Evolutionary conservation across 495 filamentous ascomycete species (phyloP).

Genomic region (Xylaria castorea): DNA sequence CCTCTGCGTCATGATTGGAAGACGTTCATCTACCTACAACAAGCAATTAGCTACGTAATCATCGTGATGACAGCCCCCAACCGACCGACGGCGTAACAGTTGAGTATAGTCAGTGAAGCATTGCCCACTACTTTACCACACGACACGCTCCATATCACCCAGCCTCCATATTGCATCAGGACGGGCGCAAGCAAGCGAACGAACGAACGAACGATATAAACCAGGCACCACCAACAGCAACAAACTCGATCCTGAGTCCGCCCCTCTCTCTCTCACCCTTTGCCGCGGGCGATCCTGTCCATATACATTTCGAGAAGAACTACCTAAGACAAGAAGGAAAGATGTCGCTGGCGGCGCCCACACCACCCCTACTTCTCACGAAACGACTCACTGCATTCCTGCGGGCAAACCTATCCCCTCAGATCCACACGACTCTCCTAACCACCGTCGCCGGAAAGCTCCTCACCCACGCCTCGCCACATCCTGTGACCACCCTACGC

Average conservation of each 20-base stretch:
- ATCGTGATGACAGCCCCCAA: neutral
- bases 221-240: neutral
- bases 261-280: neutral
- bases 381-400: conserved; percentile 58
- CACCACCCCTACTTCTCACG: conserved; percentile 55
- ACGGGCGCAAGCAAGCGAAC: neutral
- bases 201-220: neutral
- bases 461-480: conserved; percentile 54
- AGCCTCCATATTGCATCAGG: neutral
- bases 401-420: conserved; percentile 51
- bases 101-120: neutral
- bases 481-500: conserved; percentile 50
- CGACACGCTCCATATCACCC: neutral
- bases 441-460: conserved; percentile 56
- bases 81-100: neutral
- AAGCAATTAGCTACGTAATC: conserved; percentile 15
- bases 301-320: neutral
- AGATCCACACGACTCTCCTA: conserved; percentile 50
- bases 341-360: conserved; percentile 39
- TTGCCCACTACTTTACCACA: neutral
- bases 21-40: neutral
- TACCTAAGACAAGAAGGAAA: conserved; percentile 25
- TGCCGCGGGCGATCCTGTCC: neutral
- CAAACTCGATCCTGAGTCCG: neutral
- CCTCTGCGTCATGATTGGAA: neutral